Base-by-base conservation (phyloP, 768 basidiomycete genomes). In the Russula earlei region DNA sequence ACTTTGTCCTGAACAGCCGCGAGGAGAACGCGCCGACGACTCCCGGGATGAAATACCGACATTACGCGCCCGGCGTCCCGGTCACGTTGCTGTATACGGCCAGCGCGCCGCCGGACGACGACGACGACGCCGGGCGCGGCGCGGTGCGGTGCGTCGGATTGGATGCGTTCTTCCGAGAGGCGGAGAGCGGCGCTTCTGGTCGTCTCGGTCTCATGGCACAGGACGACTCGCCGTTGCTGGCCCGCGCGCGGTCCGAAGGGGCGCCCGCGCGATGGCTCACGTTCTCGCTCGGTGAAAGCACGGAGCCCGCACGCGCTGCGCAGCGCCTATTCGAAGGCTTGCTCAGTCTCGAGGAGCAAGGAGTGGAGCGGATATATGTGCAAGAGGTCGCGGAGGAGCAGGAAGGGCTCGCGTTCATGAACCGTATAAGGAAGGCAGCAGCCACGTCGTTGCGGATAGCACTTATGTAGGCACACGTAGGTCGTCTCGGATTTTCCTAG, bases 21-120 rank as follows among this genome's bases (percentile, higher is more conserved):
- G 73, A 87, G 55, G 89, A 91, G 67, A 74, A 75, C 37, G 79
- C 83, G 0, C 96, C 96, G 9, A 92, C 91, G 8, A 98, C 96
- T 0, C 96, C 96, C 2, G 96, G 96, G 31, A 96, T 97, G 94
- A 99, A 99, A 71, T 99, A 99, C 69, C 81, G 86, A 49, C 96
- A 99, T 71, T 99, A 99, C 68, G 87, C 94, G 22, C 96, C 96
- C 2, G 74, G 84, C 1, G 84, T 93, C 4, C 91, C 92, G 2
- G 89, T 97, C 29, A 80, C 79, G 20, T 78, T 98, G 6, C 72
- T 92, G 37, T 75, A 78, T 59, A 80, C 82, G 3, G 70, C 20
- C 77, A n/a, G 58, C 64, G 41, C 75, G 77, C 24, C 75, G 24
- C 33, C 19, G 46, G 49, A 6, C 15, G n/a, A 2, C 6, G 50